These are phyloP conservation scores for Coemansia sp. DNA, from an alignment of 192 early-diverging fungal genomes.

Conservation along the genomic window DNA sequence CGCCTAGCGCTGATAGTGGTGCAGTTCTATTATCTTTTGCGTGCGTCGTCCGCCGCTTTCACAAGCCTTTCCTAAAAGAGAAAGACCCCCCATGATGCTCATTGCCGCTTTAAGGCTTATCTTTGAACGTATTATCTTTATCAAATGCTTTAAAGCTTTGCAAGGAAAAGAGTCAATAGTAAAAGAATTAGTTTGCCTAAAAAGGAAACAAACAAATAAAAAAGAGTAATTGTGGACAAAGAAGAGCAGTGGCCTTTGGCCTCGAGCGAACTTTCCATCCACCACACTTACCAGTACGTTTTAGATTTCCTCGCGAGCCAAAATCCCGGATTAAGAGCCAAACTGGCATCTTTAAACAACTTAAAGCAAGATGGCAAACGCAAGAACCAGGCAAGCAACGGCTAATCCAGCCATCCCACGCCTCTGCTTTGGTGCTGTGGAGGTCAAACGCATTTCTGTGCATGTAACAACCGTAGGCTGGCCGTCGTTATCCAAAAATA, in stretches of 20 bases:
- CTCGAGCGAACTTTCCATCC: not conserved
- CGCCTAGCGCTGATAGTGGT: no score
- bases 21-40: no score
- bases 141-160: no score
- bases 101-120: no score
- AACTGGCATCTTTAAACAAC: not conserved
- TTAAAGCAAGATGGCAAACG: not conserved
- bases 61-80: no score
- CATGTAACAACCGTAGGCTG: slow-evolving; percentile 13
- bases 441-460: no score
- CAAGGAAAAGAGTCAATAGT: no score
- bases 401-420: not conserved
- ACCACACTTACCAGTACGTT: not conserved
- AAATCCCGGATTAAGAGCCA: not conserved
- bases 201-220: not conserved
- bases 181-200: not conserved
- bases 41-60: no score
- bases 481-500: slow-evolving; percentile 43
- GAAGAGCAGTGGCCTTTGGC: not conserved
- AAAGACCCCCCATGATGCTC: no score
- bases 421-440: not conserved
- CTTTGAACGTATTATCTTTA: no score
- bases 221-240: not conserved
- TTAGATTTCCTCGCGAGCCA: not conserved
- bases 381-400: not conserved